These are phyloP conservation scores for Paramyrothecium sp. DNA, from an alignment of 2,329 filamentous ascomycete species.

Conservation along the genomic window DNA sequence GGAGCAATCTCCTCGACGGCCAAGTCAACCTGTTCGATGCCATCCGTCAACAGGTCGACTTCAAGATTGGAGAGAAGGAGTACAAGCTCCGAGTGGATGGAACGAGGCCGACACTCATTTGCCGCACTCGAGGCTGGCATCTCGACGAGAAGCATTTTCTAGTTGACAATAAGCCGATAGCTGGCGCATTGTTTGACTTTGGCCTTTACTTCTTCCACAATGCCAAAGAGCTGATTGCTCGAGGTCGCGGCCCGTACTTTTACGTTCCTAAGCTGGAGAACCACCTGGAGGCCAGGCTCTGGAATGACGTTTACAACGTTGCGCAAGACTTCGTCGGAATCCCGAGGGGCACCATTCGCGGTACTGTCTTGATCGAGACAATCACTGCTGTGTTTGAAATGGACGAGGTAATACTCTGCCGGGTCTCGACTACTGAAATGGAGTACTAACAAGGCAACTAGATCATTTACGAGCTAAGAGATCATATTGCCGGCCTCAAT, in stretches of 20 bases:
- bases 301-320: slow-evolving; percentile 98
- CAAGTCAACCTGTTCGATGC: slow-evolving; percentile 98
- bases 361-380: slow-evolving; percentile 95
- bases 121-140: slow-evolving; percentile 95
- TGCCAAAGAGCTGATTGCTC: slow-evolving; percentile 80
- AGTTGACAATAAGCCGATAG: slow-evolving; percentile 91
- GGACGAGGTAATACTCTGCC: slow-evolving; percentile 60
- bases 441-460: slow-evolving; percentile 33
- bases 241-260: slow-evolving; percentile 90
- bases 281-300: slow-evolving; percentile 92
- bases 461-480: slow-evolving; percentile 98
- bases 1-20: slow-evolving; percentile 99
- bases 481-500: slow-evolving; percentile 95
- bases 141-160: slow-evolving; percentile 98
- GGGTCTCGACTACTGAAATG: no score
- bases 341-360: slow-evolving; percentile 86
- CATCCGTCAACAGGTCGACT: slow-evolving; percentile 89
- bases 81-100: slow-evolving; percentile 96
- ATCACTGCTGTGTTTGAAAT: slow-evolving; percentile 98
- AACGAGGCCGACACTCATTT: slow-evolving; percentile 82
- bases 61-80: slow-evolving; percentile 91
- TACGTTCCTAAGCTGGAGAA: slow-evolving; percentile 98
- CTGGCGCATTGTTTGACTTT: slow-evolving; percentile 91
- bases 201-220: slow-evolving; percentile 99
- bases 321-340: slow-evolving; percentile 91